phyloP scores from a whole-genome alignment of 2,329 filamentous ascomycete genomes.

The Xylogone sp. region DNA sequence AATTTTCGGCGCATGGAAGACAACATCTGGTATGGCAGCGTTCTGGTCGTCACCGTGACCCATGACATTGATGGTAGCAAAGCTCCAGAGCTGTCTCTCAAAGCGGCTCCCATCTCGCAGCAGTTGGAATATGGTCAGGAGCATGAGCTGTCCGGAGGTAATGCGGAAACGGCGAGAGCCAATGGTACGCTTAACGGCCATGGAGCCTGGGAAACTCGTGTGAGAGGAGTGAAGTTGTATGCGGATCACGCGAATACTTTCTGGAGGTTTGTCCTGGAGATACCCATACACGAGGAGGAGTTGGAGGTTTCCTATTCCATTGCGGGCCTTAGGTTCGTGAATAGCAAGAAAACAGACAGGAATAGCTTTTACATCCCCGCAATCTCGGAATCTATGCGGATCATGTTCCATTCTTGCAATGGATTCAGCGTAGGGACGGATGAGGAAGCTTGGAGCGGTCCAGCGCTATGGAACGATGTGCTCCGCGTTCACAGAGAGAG shows the following conservation, averaged over 20 bases:
- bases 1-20: slow-evolving; percentile 75
- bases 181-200: slow-evolving; percentile 6
- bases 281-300: slow-evolving; percentile 70
- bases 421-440: slow-evolving; percentile 90
- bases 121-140: not conserved
- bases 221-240: slow-evolving; percentile 60
- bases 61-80: slow-evolving; percentile 56
- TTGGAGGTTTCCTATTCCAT: slow-evolving; percentile 77
- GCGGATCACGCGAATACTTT: slow-evolving; percentile 72
- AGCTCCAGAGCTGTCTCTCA: slow-evolving; percentile 56
- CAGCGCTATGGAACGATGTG: slow-evolving; percentile 94
- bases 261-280: slow-evolving; percentile 82
- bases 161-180: not conserved
- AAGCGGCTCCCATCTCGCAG: slow-evolving; percentile 14
- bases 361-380: slow-evolving; percentile 86
- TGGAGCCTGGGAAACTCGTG: slow-evolving; percentile 23
- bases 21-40: slow-evolving; percentile 75
- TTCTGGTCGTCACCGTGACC: slow-evolving; percentile 75
- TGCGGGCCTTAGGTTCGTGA: slow-evolving; percentile 58
- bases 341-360: slow-evolving; percentile 49
- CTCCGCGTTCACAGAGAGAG: slow-evolving; percentile 71
- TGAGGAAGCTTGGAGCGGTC: slow-evolving; percentile 80
- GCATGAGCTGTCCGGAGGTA: not conserved
- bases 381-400: slow-evolving; percentile 82
- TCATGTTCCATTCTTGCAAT: slow-evolving; percentile 98